Evolutionary conservation across 2,329 filamentous ascomycete species (phyloP).

Genomic region (Cladosporium colombiae): DNA sequence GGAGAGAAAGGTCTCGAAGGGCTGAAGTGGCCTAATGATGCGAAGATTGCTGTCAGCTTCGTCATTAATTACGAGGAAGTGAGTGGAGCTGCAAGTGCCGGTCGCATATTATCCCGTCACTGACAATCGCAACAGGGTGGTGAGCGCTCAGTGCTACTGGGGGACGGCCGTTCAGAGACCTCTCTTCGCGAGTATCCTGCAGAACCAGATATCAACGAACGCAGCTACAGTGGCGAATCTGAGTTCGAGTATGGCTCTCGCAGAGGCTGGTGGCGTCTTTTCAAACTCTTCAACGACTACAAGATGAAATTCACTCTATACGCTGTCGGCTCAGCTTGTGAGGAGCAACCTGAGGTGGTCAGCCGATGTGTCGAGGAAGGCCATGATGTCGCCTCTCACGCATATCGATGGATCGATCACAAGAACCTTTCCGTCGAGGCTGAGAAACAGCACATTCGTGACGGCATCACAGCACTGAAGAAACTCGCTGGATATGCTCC

Average conservation of each 20-base stretch:
- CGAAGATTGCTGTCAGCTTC: conserved; percentile 50
- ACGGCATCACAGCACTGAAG: conserved; percentile 46
- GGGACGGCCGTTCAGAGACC: conserved; percentile 44
- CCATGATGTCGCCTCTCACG: conserved; percentile 54
- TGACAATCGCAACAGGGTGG: conserved; percentile 33
- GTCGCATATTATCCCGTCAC: background rate
- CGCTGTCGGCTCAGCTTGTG: conserved; percentile 52
- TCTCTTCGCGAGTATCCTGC: conserved; percentile 41
- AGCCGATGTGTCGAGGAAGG: conserved; percentile 51
- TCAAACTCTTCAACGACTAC: conserved; percentile 51
- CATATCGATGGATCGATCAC: conserved; percentile 56
- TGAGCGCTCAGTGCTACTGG: conserved; percentile 43
- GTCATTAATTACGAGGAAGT: conserved; percentile 51
- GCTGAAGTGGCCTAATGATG: conserved; percentile 45
- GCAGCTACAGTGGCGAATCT: conserved; percentile 49
- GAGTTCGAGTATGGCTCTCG: conserved; percentile 56
- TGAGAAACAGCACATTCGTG: conserved; percentile 51
- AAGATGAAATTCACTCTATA: conserved; percentile 55
- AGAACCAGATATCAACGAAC: conserved; percentile 30
- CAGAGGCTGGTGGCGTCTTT: conserved; percentile 53
- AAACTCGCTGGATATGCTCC: conserved; percentile 49
- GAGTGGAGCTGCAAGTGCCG: background rate
- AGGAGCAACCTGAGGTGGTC: conserved; percentile 51
- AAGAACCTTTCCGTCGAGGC: conserved; percentile 48
- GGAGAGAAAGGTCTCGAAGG: conserved; percentile 30